Evolutionary conservation across 2,329 filamentous ascomycete genomes (phyloP), one percentile per base, ranked within the genome.

Genomic region (Didymella pomorum): DNA sequence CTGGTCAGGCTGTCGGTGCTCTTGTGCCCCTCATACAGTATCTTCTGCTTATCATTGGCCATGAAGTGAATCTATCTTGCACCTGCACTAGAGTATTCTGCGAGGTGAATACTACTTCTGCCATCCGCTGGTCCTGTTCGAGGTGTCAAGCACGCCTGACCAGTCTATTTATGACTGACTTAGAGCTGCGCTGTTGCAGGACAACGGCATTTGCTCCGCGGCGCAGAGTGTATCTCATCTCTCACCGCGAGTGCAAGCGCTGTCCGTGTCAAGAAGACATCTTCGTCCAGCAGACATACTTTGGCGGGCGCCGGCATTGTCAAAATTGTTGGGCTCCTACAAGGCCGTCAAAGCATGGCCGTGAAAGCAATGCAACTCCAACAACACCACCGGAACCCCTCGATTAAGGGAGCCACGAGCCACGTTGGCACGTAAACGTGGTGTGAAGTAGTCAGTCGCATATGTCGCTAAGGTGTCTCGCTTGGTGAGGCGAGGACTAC

Each of bases 401-500:
- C 37, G 4, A 37, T 37, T 29, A 28, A 37, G 14, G 42, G 5
- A 16, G 10, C 16, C 8, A 5, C 23, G 12, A 20, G 11, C 23
- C 35, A 11, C 35, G 10, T 14, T 25, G 14, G 11, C 44, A 54
- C 33, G 25, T 44, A 28, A 45, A n/a, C 12, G n/a, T 37, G 44
- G 26, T 23, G 33, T 49, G 20, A 28, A 49, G 21, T 11, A 14
- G 28, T 47, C 26, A n/a, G 21, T 8, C 16, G 21, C 14, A 35
- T 20, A 14, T 26, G 8, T 53, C 42, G 43, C 43, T 42, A 42
- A 33, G 4, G 47, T 11, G 5, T 18, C 7, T 50, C 16, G 46
- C 47, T 33, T 50, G 39, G 47, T 20, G 39, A 56, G 42, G 47
- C 33, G 26, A 47, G 28, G 16, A n/a, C 14, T 51, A n/a, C n/a